Evolutionary conservation across 164 flowering plant species (phyloP).

Genomic region (Stephania yunnanensis): DNA sequence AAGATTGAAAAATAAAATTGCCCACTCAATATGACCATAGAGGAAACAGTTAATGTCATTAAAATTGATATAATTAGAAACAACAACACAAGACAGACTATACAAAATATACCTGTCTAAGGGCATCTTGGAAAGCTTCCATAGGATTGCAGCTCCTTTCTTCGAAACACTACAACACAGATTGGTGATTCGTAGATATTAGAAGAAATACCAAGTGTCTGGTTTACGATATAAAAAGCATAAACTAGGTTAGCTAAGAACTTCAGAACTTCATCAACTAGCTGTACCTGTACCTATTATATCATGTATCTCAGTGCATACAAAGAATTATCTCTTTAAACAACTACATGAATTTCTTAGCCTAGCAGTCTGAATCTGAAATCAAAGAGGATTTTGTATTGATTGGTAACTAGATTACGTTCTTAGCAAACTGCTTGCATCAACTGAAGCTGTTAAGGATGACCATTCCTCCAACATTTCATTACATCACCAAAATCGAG

Average conservation of each 20-base stretch:
- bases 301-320: background rate
- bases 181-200: background rate
- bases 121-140: slow-evolving; percentile 33
- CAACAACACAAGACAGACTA: background rate
- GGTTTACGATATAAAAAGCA: background rate
- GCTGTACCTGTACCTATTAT: background rate
- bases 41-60: background rate
- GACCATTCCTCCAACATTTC: background rate
- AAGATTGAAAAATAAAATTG: slow-evolving; percentile 8
- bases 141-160: slow-evolving; percentile 27
- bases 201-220: background rate
- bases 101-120: slow-evolving; percentile 21
- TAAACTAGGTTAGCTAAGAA: background rate
- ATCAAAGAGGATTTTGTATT: background rate
- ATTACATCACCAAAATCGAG: background rate
- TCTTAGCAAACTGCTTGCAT: background rate
- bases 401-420: background rate
- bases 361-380: background rate
- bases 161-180: slow-evolving; percentile 24
- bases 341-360: background rate
- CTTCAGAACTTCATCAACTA: background rate
- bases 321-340: background rate
- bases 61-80: background rate
- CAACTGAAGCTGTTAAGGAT: background rate
- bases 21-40: background rate